phyloP scores from a whole-genome alignment of 208 protist species.

The Wallacemonas sp. region DNA sequence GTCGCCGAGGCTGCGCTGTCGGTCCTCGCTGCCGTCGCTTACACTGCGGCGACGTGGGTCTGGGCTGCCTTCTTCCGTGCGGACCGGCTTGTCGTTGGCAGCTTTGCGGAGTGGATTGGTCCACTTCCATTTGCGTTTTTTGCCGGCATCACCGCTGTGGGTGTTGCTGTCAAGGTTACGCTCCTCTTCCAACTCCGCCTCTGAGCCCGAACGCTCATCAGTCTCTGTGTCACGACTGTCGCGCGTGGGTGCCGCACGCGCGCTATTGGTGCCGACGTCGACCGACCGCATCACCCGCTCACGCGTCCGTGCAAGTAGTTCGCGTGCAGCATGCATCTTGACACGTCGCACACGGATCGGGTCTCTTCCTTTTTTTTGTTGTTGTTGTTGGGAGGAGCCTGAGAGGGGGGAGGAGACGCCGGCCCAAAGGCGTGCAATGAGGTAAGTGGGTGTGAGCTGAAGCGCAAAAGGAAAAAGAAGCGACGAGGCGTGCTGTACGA shows the following conservation, averaged over 20 bases:
- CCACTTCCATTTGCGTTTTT: neutral
- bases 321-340: constrained; percentile 17
- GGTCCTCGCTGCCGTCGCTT: no score
- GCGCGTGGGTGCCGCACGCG: no score
- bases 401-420: no score
- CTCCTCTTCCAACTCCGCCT: no score
- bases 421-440: constrained; percentile 4
- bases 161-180: neutral
- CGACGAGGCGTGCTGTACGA: no score
- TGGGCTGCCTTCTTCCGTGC: no score
- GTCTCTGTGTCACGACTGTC: no score
- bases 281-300: neutral
- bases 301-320: constrained; percentile 13
- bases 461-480: constrained; percentile 1
- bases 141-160: neutral
- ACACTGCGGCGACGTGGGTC: no score
- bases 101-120: neutral
- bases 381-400: no score
- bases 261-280: neutral
- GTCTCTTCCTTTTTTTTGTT: neutral
- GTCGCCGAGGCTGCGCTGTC: no score
- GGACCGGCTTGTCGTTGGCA: no score
- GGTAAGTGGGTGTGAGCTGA: neutral
- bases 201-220: no score
- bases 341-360: neutral